These are phyloP conservation scores for Orbilia brochopaga DNA, from an alignment of 2,329 filamentous ascomycete genomes.

Conservation along the genomic window DNA sequence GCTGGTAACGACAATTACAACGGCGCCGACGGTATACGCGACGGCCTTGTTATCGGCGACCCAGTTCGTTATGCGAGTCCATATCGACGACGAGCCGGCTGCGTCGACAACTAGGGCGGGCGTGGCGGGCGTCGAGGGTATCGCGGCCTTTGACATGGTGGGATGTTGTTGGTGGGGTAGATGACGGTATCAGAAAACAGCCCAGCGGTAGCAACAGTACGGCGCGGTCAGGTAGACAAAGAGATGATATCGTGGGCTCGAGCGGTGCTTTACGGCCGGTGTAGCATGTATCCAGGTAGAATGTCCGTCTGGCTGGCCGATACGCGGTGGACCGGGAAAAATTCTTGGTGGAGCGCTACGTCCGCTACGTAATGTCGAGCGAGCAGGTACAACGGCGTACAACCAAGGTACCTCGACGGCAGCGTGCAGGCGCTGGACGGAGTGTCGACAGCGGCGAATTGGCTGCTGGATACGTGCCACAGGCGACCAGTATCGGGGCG, in stretches of 20 bases:
- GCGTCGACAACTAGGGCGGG: conserved; percentile 62
- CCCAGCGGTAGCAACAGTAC: not conserved
- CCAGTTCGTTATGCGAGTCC: conserved; percentile 90
- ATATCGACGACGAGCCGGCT: conserved; percentile 64
- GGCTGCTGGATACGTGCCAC: not conserved
- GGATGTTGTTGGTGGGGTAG: conserved; percentile 45
- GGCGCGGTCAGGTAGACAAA: too few relatives aligned
- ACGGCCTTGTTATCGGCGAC: conserved; percentile 93
- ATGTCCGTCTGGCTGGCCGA: not conserved
- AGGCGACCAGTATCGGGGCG: not conserved
- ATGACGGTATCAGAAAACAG: conserved; percentile 1
- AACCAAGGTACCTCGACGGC: not conserved
- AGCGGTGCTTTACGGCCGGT: not conserved
- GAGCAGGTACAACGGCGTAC: not conserved
- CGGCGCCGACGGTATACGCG: conserved; percentile 94
- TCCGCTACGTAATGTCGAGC: conserved; percentile 41
- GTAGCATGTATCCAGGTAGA: not conserved
- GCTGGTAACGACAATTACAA: conserved; percentile 87
- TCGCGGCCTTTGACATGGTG: conserved; percentile 28
- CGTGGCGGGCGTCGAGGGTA: conserved; percentile 47
- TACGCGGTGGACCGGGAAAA: not conserved
- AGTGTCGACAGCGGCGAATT: not conserved
- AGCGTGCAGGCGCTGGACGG: not conserved
- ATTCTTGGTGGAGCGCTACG: conserved; percentile 7
- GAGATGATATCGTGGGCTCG: not conserved